Evolutionary conservation across 1,139 yeast genomes (phyloP).

Genomic region (Candida tetrigidarum): DNA sequence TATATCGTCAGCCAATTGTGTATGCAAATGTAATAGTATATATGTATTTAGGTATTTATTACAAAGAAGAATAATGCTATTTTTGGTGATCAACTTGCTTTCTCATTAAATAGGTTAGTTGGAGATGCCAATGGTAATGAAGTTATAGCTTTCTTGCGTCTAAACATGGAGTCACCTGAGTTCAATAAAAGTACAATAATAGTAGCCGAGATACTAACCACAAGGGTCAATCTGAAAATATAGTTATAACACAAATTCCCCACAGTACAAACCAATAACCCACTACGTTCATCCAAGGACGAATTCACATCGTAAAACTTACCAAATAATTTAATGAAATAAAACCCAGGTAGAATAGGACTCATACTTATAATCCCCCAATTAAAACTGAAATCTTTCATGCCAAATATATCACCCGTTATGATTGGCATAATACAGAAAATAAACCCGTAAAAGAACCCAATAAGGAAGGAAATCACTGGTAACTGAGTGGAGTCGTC

Average conservation of each 20-base stretch:
- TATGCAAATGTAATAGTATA: too few relatives aligned
- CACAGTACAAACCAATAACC: slow-evolving; percentile 31
- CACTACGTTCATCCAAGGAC: slow-evolving; percentile 6
- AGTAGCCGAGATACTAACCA: slow-evolving; percentile 30
- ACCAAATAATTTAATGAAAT: slow-evolving; percentile 57
- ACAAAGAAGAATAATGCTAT: background rate
- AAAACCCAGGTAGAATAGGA: slow-evolving; percentile 55
- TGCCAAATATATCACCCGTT: slow-evolving; percentile 62
- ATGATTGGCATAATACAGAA: slow-evolving; percentile 62
- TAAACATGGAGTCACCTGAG: slow-evolving; percentile 18
- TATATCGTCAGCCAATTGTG: background rate
- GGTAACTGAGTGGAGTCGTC: slow-evolving; percentile 35
- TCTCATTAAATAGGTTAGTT: slow-evolving; percentile 8
- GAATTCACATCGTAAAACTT: slow-evolving; percentile 52
- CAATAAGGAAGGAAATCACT: slow-evolving; percentile 47
- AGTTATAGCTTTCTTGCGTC: slow-evolving; percentile 8
- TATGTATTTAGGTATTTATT: background rate
- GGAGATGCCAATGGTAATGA: slow-evolving; percentile 13
- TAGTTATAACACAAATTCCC: slow-evolving; percentile 49
- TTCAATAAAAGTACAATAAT: slow-evolving; percentile 30
- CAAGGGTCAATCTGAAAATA: slow-evolving; percentile 42
- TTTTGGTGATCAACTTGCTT: slow-evolving; percentile 6
- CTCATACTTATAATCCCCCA: slow-evolving; percentile 63
- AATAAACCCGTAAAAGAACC: slow-evolving; percentile 60
- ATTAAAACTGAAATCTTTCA: slow-evolving; percentile 55